phyloP scores from a whole-genome alignment of 768 basidiomycete genomes.

The Suillus hirtellus region DNA sequence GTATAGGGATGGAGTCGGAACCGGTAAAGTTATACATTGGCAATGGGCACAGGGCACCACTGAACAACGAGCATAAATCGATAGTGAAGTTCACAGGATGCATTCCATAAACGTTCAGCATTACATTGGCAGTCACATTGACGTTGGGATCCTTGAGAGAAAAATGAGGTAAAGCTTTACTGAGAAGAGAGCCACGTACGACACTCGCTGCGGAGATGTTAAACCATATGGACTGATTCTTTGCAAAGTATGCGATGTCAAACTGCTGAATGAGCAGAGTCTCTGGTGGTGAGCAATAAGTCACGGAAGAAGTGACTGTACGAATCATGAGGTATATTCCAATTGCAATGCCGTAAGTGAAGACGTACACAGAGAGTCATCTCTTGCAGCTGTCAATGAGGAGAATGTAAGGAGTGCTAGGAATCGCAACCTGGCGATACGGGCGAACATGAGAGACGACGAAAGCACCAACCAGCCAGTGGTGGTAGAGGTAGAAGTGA shows the following conservation, averaged over 20 bases:
- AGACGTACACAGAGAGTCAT: slow-evolving; percentile 62
- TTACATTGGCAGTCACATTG: slow-evolving; percentile 79
- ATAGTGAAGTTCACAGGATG: slow-evolving; percentile 81
- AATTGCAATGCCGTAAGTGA: slow-evolving; percentile 9
- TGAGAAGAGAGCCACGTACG: slow-evolving; percentile 45
- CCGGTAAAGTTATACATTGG: slow-evolving; percentile 89
- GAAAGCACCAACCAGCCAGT: slow-evolving; percentile 16
- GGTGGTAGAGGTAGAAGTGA: slow-evolving; percentile 14
- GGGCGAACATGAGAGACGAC: slow-evolving; percentile 54
- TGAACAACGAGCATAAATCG: slow-evolving; percentile 77
- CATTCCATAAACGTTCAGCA: slow-evolving; percentile 88
- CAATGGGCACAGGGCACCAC: slow-evolving; percentile 80
- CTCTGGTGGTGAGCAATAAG: slow-evolving; percentile 82
- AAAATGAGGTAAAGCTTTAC: slow-evolving; percentile 11
- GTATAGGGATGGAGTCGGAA: slow-evolving; percentile 65
- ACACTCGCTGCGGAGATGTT: slow-evolving; percentile 87
- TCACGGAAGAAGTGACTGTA: slow-evolving; percentile 83
- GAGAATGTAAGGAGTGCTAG: slow-evolving; percentile 40
- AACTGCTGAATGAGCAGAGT: slow-evolving; percentile 78
- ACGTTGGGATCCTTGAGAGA: slow-evolving; percentile 62
- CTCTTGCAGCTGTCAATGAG: slow-evolving; percentile 45
- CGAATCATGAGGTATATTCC: slow-evolving; percentile 9
- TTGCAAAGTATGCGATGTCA: slow-evolving; percentile 67
- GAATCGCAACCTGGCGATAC: slow-evolving; percentile 79
- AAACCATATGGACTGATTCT: slow-evolving; percentile 76